Evolutionary conservation across 2,329 filamentous ascomycete genomes (phyloP).

Genomic region (Tolypocladium ovalisporum): DNA sequence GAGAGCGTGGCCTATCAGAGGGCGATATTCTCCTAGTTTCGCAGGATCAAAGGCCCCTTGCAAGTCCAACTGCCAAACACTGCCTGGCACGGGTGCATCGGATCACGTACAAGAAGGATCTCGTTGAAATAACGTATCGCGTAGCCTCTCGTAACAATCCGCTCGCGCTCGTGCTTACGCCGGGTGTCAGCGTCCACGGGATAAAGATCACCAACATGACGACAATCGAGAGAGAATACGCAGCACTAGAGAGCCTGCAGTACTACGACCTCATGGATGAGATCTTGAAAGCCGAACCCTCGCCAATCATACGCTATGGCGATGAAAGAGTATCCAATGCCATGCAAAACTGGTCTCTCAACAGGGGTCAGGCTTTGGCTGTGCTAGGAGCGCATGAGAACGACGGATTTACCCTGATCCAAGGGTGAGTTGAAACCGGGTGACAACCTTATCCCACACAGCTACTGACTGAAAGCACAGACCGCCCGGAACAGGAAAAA

Average conservation of each 20-base stretch:
- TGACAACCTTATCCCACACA: neutral
- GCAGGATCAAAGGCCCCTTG: constrained; percentile 58
- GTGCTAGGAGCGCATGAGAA: constrained; percentile 90
- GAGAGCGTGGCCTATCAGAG: constrained; percentile 64
- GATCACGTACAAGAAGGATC: constrained; percentile 69
- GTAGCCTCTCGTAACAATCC: constrained; percentile 58
- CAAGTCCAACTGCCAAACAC: constrained; percentile 55
- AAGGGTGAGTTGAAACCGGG: constrained; percentile 50
- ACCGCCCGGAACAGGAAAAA: constrained; percentile 94
- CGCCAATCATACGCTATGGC: constrained; percentile 72
- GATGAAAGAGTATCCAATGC: constrained; percentile 60
- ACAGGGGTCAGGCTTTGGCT: constrained; percentile 80
- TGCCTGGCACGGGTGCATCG: constrained; percentile 79
- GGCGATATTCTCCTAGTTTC: constrained; percentile 87
- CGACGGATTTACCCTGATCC: constrained; percentile 92
- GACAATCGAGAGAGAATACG: constrained; percentile 91
- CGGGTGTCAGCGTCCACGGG: constrained; percentile 59
- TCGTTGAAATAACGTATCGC: constrained; percentile 76
- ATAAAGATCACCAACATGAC: constrained; percentile 87
- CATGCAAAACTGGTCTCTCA: constrained; percentile 71
- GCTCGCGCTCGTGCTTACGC: constrained; percentile 51
- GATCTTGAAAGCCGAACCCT: constrained; percentile 80
- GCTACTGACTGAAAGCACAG: constrained; percentile 31
- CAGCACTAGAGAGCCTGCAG: constrained; percentile 77
- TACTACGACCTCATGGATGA: constrained; percentile 96